phyloP scores from a whole-genome alignment of 371 early-diverging fungal genomes.

The Nematocida minor region DNA sequence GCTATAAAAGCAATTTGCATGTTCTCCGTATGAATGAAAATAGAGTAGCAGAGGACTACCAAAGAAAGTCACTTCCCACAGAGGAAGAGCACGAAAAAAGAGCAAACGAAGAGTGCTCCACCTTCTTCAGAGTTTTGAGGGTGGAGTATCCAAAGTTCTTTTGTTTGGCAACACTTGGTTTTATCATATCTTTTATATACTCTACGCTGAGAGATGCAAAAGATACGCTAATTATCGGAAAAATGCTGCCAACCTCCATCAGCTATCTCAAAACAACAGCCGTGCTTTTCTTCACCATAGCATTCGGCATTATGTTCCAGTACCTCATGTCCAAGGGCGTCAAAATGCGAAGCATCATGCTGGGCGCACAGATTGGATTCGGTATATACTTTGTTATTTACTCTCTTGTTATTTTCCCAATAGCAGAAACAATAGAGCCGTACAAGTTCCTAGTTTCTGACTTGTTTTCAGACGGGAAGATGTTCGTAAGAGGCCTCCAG shows the following conservation, averaged over 20 bases:
- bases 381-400: conserved; percentile 57
- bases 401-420: conserved; percentile 51
- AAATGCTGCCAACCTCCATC: conserved; percentile 62
- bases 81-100: conserved; percentile 59
- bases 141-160: conserved; percentile 61
- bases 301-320: conserved; percentile 53
- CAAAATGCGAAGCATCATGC: conserved; percentile 51
- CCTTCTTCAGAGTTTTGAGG: conserved; percentile 57
- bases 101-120: conserved; percentile 21
- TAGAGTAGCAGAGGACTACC: conserved; percentile 15
- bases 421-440: conserved; percentile 54
- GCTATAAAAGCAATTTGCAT: neutral
- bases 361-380: conserved; percentile 48
- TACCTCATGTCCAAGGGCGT: conserved; percentile 56
- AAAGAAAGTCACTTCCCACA: conserved; percentile 40
- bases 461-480: conserved; percentile 55
- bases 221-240: conserved; percentile 62
- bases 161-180: conserved; percentile 60
- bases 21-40: neutral
- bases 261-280: conserved; percentile 53
- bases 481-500: conserved; percentile 43
- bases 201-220: conserved; percentile 65
- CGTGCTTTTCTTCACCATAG: conserved; percentile 56
- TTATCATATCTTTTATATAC: conserved; percentile 63
- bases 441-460: conserved; percentile 51